Evolutionary conservation across 306 rosid genomes (phyloP).

Genomic region (Lablab purpureus): DNA sequence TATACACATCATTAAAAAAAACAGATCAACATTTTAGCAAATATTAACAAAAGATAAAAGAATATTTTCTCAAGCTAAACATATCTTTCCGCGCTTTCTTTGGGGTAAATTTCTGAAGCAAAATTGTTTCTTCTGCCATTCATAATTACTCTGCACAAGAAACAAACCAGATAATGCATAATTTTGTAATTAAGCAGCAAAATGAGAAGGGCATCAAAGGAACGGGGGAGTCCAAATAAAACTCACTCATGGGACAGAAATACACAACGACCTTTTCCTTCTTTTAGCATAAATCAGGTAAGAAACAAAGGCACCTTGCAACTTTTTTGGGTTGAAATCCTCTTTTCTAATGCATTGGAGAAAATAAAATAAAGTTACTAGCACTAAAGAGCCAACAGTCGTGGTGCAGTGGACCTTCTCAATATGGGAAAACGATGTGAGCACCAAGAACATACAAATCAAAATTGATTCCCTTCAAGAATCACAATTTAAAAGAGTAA

Average conservation of each 20-base stretch:
- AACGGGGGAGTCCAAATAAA: background rate
- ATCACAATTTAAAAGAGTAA: background rate
- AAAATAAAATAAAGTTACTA: background rate
- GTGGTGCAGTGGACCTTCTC: background rate
- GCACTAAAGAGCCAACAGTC: background rate
- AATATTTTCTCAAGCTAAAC: background rate
- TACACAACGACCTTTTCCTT: background rate
- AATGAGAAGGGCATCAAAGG: background rate
- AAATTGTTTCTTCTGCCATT: constrained; percentile 26
- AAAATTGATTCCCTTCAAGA: background rate
- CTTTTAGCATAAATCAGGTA: constrained; percentile 8
- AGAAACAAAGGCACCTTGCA: background rate
- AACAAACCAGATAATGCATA: background rate
- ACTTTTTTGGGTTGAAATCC: background rate
- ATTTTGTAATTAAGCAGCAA: background rate
- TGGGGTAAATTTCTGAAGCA: constrained; percentile 20
- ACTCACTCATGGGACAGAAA: background rate
- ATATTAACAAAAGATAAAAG: background rate
- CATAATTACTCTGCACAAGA: constrained; percentile 14
- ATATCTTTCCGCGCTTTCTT: constrained; percentile 2
- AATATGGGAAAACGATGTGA: background rate
- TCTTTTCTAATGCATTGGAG: background rate
- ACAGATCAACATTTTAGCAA: background rate
- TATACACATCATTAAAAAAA: background rate
- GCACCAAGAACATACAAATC: constrained; percentile 2